phyloP scores from a whole-genome alignment of 2,329 filamentous ascomycete genomes.

The Aspergillus fumigatiaffinis region DNA sequence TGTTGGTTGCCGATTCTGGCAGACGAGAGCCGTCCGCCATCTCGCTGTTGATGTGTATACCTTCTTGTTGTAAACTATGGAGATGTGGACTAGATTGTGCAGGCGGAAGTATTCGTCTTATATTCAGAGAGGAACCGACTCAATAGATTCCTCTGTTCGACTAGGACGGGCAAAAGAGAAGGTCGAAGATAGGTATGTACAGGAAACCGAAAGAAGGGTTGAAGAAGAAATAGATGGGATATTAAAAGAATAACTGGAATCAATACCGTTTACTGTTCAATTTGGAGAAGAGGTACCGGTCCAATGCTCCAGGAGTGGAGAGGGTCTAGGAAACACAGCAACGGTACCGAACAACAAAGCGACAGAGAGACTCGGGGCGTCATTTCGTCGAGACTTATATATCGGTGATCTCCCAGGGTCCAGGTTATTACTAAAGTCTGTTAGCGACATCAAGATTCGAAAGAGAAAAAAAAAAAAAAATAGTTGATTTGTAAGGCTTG shows the following conservation, averaged over 20 bases:
- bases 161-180: not conserved
- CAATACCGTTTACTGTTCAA: not conserved
- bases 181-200: not conserved
- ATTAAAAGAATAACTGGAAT: not conserved
- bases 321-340: constrained; percentile 2
- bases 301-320: constrained; percentile 2
- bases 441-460: not conserved
- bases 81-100: not conserved
- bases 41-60: not conserved
- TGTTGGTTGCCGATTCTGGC: constrained; percentile 5
- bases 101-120: not conserved
- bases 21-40: constrained; percentile 11
- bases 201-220: not conserved
- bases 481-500: constrained; percentile 13
- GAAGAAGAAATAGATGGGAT: not conserved
- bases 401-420: not conserved
- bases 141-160: not conserved
- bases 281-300: not conserved
- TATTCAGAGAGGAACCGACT: not conserved
- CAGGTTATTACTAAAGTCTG: constrained; percentile 9
- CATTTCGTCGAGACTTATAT: constrained; percentile 13
- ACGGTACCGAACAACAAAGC: not conserved
- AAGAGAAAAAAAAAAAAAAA: constrained; percentile 1
- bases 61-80: not conserved
- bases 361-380: not conserved